These are phyloP conservation scores for Giardia duodenalis DNA, from an alignment of 208 protist species.

Conservation along the genomic window DNA sequence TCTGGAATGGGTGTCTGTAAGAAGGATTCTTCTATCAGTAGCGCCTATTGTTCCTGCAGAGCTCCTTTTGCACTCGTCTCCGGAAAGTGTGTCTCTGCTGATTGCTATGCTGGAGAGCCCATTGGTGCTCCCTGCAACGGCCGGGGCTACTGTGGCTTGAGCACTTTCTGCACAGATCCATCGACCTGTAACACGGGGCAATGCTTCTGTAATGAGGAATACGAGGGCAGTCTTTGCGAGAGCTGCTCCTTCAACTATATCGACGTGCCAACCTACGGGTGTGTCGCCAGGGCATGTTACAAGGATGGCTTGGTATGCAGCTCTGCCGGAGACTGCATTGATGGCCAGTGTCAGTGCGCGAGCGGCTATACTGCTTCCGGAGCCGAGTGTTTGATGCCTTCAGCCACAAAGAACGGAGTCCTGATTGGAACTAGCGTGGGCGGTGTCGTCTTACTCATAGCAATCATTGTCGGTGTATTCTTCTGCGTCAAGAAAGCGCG, in stretches of 20 bases:
- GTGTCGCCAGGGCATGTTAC: not conserved
- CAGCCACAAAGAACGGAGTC: not conserved
- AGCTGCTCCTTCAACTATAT: not conserved
- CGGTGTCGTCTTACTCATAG: not conserved
- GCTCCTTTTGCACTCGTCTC: too few relatives aligned
- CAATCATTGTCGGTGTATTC: not conserved
- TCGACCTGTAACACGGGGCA: not conserved
- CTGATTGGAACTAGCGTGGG: not conserved
- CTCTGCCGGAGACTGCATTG: not conserved
- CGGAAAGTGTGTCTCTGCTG: too few relatives aligned
- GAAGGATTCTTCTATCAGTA: too few relatives aligned
- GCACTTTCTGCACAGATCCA: too few relatives aligned
- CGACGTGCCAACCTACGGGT: not conserved
- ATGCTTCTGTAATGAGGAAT: not conserved
- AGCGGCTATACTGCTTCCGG: not conserved
- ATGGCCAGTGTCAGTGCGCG: not conserved
- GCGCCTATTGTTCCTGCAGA: too few relatives aligned
- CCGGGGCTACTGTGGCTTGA: too few relatives aligned
- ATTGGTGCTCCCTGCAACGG: too few relatives aligned
- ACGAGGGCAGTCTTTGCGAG: not conserved
- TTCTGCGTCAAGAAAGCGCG: not conserved
- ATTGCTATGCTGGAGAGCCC: too few relatives aligned
- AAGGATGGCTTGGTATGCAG: not conserved
- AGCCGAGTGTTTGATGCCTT: not conserved
- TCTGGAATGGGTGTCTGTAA: too few relatives aligned